Base-by-base conservation (phyloP, 352 stramenopile species). In the Phytopythium boreale region DNA sequence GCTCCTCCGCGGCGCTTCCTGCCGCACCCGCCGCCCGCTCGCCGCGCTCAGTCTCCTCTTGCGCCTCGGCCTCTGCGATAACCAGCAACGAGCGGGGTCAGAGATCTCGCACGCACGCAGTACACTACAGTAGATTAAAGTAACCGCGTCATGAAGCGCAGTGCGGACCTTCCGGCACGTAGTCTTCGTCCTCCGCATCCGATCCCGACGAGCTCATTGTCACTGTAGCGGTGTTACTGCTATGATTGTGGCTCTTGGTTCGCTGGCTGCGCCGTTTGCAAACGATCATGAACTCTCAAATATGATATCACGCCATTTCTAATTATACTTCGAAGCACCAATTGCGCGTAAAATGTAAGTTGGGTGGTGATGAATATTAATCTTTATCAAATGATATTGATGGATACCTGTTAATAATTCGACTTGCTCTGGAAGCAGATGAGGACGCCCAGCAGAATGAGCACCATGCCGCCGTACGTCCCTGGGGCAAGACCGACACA, bases 401-500 rank as follows among this genome's bases (percentile, higher is more conserved):
- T 4, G 10, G 8, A 29, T 34, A 66, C 15, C 17, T 60, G 36
- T 43, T 36, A 26, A 24, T 27, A 9, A 4, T 34, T 27, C 14
- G 53, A 27, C 52, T 90, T 89, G 69, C 80, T 89, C 55, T 89
- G 67, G 55, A 88, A 89, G 68, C 82, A 91, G 67, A 89, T 84
- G 8, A 74, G 44, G 39, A 91, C 82, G 36, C 82, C 82, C 10
- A 86, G 11, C 24, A 89, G 63, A 68, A 89, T 87, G 24, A 89
- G 70, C 46, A 72, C 24, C 79, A 91, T 87, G 8, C 82, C 82
- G 2, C 64, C 72, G 61, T 89, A 89, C 3, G 82, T 91, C 53
- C 69, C 80, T 90, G 66, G n/a, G n/a, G 4, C 31, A 8, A 36
- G 31, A 36, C 8, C 4, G 27, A 3, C 52, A 19, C 10, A 64